Conservation (phyloP, 2,329 filamentous ascomycete genomes). For the Whalleya microplaca region DNA sequence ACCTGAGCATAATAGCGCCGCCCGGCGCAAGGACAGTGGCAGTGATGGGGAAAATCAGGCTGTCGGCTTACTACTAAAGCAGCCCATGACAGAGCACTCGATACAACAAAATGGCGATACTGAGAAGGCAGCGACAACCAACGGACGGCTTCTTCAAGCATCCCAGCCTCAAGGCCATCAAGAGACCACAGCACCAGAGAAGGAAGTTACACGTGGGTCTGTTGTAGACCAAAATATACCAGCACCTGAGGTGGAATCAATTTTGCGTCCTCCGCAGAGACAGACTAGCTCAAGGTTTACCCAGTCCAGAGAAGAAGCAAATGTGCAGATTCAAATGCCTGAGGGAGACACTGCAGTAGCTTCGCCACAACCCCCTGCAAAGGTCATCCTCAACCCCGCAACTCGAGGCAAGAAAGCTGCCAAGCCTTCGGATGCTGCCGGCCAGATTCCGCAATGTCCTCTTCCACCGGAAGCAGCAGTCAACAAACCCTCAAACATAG, state of each 20-base stretch:
- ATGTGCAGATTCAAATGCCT: slow-evolving; percentile 4
- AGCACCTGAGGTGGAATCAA: background rate
- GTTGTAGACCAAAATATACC: background rate
- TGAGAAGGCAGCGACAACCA: background rate
- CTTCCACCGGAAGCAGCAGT: slow-evolving; percentile 25
- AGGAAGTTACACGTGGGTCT: background rate
- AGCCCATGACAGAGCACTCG: background rate
- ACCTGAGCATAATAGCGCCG: slow-evolving; percentile 1
- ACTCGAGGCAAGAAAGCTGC: slow-evolving; percentile 58
- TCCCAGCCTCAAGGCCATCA: background rate
- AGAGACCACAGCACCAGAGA: background rate
- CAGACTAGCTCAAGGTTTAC: slow-evolving; percentile 6
- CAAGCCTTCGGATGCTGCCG: slow-evolving; percentile 54
- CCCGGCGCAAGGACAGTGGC: background rate
- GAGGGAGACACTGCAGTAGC: slow-evolving; percentile 2
- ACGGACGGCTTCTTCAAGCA: background rate
- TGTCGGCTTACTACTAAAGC: slow-evolving; percentile 2
- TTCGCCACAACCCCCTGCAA: slow-evolving; percentile 13
- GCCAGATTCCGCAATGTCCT: slow-evolving; percentile 47
- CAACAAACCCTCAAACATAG: background rate
- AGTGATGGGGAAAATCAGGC: background rate
- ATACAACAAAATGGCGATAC: background rate
- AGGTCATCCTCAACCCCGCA: slow-evolving; percentile 49
- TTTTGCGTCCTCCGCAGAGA: background rate
- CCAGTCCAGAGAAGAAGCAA: background rate